A percentile compares a stretch with the other conserved stretches of the same genome.
Evolutionary conservation across 1,284 basidiomycete species (phyloP).

Genomic region (Phenoliferia sp.): DNA sequence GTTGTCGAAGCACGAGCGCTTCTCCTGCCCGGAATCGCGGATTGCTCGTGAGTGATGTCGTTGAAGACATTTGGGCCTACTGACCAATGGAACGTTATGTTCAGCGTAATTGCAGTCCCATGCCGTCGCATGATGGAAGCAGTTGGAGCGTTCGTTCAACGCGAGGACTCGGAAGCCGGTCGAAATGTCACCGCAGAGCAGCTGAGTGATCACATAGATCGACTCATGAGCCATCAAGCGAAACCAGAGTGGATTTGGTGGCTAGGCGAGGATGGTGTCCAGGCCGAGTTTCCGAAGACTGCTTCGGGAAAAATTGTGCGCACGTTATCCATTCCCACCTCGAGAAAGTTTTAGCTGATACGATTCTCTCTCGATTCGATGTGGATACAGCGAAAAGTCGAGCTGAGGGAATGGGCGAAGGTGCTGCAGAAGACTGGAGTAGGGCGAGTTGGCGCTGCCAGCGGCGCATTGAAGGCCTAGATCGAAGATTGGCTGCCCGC

Average conservation of each 20-base stretch:
- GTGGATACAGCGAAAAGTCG: constrained; percentile 8
- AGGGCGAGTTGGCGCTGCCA: background rate
- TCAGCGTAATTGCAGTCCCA: constrained; percentile 6
- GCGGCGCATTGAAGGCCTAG: too few relatives aligned
- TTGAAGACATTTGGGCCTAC: background rate
- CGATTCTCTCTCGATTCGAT: too few relatives aligned
- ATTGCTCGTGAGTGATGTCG: constrained; percentile 8
- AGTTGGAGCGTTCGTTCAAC: constrained; percentile 6
- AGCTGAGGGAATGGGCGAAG: constrained; percentile 10
- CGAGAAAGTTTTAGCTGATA: background rate
- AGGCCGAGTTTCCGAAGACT: constrained; percentile 3
- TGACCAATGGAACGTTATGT: background rate
- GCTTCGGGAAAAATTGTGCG: constrained; percentile 13
- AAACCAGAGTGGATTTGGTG: constrained; percentile 16
- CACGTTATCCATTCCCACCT: background rate
- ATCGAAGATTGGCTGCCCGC: too few relatives aligned
- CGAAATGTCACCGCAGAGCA: background rate
- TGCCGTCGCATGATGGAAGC: constrained; percentile 8
- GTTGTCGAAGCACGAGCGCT: constrained; percentile 13
- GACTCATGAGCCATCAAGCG: constrained; percentile 4
- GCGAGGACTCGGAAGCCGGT: background rate
- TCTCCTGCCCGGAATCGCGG: constrained; percentile 2
- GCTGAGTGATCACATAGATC: background rate
- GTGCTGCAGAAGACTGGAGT: background rate
- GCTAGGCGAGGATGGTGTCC: constrained; percentile 12